Percentiles rank a stretch among this genome's conserved stretches.
Conservation (phyloP, 352 stramenopile genomes). For the Pythium dissimile region DNA sequence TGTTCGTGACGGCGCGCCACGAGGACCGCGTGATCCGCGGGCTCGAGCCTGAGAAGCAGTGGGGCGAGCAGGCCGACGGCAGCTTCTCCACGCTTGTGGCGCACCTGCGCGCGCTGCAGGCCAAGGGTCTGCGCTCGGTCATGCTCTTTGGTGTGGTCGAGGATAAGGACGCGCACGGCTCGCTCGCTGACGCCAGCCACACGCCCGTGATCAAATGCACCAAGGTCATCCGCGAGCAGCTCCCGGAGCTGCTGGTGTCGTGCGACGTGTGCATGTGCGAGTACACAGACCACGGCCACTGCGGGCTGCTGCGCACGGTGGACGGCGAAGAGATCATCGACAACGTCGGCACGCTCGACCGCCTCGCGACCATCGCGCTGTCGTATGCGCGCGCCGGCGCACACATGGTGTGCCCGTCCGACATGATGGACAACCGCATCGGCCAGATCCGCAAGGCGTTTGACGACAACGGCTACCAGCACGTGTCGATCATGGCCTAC, state of each 20-base stretch:
- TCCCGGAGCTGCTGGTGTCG: slow-evolving; percentile 78
- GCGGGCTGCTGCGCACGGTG: slow-evolving; percentile 76
- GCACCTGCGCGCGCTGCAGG: slow-evolving; percentile 63
- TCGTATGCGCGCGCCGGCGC: slow-evolving; percentile 94
- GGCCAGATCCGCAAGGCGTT: slow-evolving; percentile 93
- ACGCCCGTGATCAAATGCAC: slow-evolving; percentile 81
- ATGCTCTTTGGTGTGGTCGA: slow-evolving; percentile 90
- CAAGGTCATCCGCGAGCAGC: slow-evolving; percentile 49
- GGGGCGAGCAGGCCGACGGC: slow-evolving; percentile 63
- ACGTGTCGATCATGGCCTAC: slow-evolving; percentile 99
- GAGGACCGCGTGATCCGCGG: slow-evolving; percentile 75
- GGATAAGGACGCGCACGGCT: slow-evolving; percentile 72
- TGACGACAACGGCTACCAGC: slow-evolving; percentile 94
- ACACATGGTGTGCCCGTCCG: slow-evolving; percentile 96
- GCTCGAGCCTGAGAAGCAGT: slow-evolving; percentile 84
- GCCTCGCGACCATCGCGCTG: slow-evolving; percentile 94
- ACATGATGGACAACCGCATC: slow-evolving; percentile 98
- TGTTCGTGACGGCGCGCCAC: slow-evolving; percentile 79
- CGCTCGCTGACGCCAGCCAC: slow-evolving; percentile 62
- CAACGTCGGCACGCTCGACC: slow-evolving; percentile 95
- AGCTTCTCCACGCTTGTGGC: slow-evolving; percentile 66
- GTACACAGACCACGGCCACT: slow-evolving; percentile 90
- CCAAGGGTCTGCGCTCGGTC: slow-evolving; percentile 76
- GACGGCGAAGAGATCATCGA: slow-evolving; percentile 96
- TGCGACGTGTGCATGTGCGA: slow-evolving; percentile 90